These are phyloP conservation scores for Erucastrum elatum DNA, from an alignment of 345 rosid species.

Conservation along the genomic window DNA sequence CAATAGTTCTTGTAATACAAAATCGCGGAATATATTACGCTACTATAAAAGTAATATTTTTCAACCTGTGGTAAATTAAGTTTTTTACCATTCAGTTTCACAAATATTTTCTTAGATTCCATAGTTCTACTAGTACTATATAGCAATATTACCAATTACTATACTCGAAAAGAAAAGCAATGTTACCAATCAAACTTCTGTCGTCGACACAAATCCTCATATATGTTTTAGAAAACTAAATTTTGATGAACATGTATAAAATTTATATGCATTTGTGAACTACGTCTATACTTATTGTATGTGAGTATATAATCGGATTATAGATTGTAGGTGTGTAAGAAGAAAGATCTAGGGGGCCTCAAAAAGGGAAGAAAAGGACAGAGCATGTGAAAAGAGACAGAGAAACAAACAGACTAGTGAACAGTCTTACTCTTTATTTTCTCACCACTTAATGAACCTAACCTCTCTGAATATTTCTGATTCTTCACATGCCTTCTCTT, in stretches of 20 bases:
- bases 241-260: background rate
- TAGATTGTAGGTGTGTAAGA: constrained; percentile 39
- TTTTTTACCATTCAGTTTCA: background rate
- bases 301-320: constrained; percentile 12
- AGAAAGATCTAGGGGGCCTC: constrained; percentile 39
- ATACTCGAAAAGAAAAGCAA: background rate
- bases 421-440: constrained; percentile 23
- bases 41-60: background rate
- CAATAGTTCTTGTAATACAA: background rate
- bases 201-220: background rate
- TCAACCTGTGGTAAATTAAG: background rate
- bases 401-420: constrained; percentile 38
- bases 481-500: constrained; percentile 39
- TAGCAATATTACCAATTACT: background rate
- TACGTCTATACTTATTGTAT: background rate
- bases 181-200: background rate
- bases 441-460: constrained; percentile 30
- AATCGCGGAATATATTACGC: background rate
- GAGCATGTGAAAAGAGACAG: constrained; percentile 42
- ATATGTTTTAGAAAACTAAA: background rate
- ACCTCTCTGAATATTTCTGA: constrained; percentile 36
- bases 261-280: background rate
- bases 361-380: constrained; percentile 35
- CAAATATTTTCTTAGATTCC: background rate
- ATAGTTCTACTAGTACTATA: background rate